phyloP scores from a whole-genome alignment of 2,329 filamentous ascomycete genomes.

The Aspergillus amoenus region DNA sequence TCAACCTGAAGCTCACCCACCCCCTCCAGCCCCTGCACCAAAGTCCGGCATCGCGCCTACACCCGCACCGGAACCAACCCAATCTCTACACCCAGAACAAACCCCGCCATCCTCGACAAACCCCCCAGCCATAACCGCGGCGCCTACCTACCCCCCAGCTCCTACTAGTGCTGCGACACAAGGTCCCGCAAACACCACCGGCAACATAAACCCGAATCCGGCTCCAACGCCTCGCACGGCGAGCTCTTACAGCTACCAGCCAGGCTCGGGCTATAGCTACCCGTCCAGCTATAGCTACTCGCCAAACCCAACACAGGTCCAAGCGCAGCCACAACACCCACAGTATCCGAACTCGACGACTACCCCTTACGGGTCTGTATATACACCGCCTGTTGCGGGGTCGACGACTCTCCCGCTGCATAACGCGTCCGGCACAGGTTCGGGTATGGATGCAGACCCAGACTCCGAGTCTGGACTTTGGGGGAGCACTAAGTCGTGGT shows the following conservation, averaged over 20 bases:
- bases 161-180: not conserved
- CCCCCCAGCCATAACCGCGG: not conserved
- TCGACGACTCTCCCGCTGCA: conserved; percentile 15
- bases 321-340: no score
- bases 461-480: conserved; percentile 30
- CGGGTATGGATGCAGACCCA: conserved; percentile 24
- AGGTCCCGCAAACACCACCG: not conserved
- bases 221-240: not conserved
- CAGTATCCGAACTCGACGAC: conserved; percentile 2
- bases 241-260: not conserved
- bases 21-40: conserved; percentile 9
- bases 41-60: not conserved
- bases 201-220: not conserved
- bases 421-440: conserved; percentile 16
- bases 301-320: conserved; percentile 18
- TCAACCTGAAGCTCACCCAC: conserved; percentile 17
- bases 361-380: conserved; percentile 27
- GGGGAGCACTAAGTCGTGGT: conserved; percentile 44
- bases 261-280: not conserved
- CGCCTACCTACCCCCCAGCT: conserved; percentile 24
- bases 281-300: conserved; percentile 7
- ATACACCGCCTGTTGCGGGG: conserved; percentile 19
- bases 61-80: not conserved
- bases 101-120: not conserved
- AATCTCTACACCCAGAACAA: conserved; percentile 38